phyloP scores from a whole-genome alignment of 1,139 yeast genomes.

The Pichia sp. region DNA sequence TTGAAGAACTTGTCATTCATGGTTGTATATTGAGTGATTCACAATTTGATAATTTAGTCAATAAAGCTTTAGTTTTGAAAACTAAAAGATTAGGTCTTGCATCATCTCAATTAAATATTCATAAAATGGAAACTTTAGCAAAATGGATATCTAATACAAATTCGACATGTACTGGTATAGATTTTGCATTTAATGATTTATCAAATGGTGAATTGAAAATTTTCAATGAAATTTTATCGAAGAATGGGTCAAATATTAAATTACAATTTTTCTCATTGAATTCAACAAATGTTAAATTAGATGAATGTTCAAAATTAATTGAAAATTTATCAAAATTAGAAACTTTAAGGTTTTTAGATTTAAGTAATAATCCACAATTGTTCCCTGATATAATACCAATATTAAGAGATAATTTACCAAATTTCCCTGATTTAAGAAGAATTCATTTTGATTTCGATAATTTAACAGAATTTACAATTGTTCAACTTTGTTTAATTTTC shows the following conservation, averaged over 20 bases:
- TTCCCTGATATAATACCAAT: slow-evolving; percentile 66
- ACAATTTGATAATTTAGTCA: slow-evolving; percentile 44
- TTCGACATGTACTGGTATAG: slow-evolving; percentile 68
- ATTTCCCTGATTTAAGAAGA: slow-evolving; percentile 56
- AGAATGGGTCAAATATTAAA: slow-evolving; percentile 28
- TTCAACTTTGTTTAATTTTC: slow-evolving; percentile 62
- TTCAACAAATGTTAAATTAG: slow-evolving; percentile 52
- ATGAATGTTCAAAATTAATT: slow-evolving; percentile 47
- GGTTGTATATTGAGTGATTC: slow-evolving; percentile 62
- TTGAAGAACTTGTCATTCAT: slow-evolving; percentile 76
- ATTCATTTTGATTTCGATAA: slow-evolving; percentile 74
- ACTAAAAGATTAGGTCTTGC: slow-evolving; percentile 78
- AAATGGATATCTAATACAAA: slow-evolving; percentile 53
- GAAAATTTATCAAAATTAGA: slow-evolving; percentile 45
- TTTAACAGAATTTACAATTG: slow-evolving; percentile 53
- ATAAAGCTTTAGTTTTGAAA: slow-evolving; percentile 42
- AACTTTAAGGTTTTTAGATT: slow-evolving; percentile 63
- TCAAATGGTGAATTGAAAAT: slow-evolving; percentile 38
- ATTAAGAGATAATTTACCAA: slow-evolving; percentile 57
- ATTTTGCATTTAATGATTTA: slow-evolving; percentile 75
- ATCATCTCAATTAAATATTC: slow-evolving; percentile 51
- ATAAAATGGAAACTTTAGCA: slow-evolving; percentile 49
- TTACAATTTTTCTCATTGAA: slow-evolving; percentile 62
- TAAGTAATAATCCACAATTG: slow-evolving; percentile 63
- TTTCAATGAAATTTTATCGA: slow-evolving; percentile 38